Evolutionary conservation across 495 filamentous ascomycete species (phyloP).

Genomic region (Aspergillus baeticus): DNA sequence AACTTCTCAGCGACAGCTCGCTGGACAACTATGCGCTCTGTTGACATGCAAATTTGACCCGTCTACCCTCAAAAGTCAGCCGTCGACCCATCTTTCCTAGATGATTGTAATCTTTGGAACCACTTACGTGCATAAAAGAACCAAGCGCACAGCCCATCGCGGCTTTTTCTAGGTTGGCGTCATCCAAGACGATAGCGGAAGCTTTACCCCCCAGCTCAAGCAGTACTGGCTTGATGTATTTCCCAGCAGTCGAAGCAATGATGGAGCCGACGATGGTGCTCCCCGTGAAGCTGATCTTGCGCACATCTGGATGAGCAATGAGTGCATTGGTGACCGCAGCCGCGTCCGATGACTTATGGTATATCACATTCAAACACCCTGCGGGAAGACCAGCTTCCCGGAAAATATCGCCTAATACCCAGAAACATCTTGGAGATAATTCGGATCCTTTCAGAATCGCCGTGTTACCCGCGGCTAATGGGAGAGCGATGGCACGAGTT

Average conservation of each 20-base stretch:
- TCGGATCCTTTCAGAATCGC: slow-evolving; percentile 77
- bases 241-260: slow-evolving; percentile 54
- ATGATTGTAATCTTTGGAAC: background rate
- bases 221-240: slow-evolving; percentile 57
- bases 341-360: slow-evolving; percentile 52
- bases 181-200: slow-evolving; percentile 56
- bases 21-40: slow-evolving; percentile 84
- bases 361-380: slow-evolving; percentile 57
- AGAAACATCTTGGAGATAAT: slow-evolving; percentile 71
- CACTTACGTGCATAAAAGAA: slow-evolving; percentile 52
- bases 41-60: slow-evolving; percentile 92
- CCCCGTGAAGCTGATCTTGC: slow-evolving; percentile 65
- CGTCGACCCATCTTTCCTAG: background rate
- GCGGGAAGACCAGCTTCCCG: slow-evolving; percentile 69
- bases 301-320: slow-evolving; percentile 55
- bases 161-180: slow-evolving; percentile 57
- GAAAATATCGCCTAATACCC: slow-evolving; percentile 67
- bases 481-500: slow-evolving; percentile 64
- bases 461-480: slow-evolving; percentile 82
- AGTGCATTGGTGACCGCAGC: slow-evolving; percentile 53
- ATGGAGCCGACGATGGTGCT: slow-evolving; percentile 55
- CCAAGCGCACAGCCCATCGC: slow-evolving; percentile 51
- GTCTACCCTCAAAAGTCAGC: slow-evolving; percentile 32
- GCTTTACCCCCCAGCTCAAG: slow-evolving; percentile 65
- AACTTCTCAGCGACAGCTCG: slow-evolving; percentile 65